phyloP scores from a whole-genome alignment of 768 basidiomycete species.

The Boletus reticulatus region DNA sequence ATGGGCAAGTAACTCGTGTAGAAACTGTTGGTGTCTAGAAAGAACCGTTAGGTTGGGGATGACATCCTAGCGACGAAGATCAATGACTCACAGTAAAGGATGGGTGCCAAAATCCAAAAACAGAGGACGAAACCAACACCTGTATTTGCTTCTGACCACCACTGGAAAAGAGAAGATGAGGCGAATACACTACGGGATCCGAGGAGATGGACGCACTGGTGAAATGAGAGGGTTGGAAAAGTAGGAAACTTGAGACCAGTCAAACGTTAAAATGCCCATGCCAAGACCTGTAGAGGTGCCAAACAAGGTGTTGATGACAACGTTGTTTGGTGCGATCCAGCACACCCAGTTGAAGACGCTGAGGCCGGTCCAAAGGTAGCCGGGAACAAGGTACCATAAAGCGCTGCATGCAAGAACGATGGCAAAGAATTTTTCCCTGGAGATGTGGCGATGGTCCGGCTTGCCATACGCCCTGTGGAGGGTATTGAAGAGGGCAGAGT shows the following conservation, averaged over 20 bases:
- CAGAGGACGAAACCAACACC: constrained; percentile 59
- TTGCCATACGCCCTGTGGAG: constrained; percentile 75
- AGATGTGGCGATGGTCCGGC: constrained; percentile 66
- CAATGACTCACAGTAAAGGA: constrained; percentile 62
- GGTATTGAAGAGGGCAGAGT: constrained; percentile 83
- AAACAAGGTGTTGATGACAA: constrained; percentile 68
- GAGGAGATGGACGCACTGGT: constrained; percentile 51
- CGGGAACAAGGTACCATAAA: constrained; percentile 78
- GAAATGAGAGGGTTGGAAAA: constrained; percentile 76
- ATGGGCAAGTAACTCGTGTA: constrained; percentile 73
- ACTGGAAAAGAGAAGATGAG: constrained; percentile 41
- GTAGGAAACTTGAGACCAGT: constrained; percentile 81
- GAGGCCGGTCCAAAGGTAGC: constrained; percentile 81
- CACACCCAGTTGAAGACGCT: constrained; percentile 89
- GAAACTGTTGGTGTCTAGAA: constrained; percentile 67
- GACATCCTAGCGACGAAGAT: not conserved
- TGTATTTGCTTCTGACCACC: constrained; percentile 84
- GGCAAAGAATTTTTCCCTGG: constrained; percentile 77
- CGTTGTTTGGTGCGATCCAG: constrained; percentile 84
- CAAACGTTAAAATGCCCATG: constrained; percentile 80
- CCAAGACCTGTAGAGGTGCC: constrained; percentile 74
- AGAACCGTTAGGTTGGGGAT: not conserved
- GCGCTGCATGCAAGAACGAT: constrained; percentile 58
- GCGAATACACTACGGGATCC: not conserved
- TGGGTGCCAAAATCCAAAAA: constrained; percentile 75